Conservation (phyloP, 2,329 filamentous ascomycete species). For the Fusarium graminum region DNA sequence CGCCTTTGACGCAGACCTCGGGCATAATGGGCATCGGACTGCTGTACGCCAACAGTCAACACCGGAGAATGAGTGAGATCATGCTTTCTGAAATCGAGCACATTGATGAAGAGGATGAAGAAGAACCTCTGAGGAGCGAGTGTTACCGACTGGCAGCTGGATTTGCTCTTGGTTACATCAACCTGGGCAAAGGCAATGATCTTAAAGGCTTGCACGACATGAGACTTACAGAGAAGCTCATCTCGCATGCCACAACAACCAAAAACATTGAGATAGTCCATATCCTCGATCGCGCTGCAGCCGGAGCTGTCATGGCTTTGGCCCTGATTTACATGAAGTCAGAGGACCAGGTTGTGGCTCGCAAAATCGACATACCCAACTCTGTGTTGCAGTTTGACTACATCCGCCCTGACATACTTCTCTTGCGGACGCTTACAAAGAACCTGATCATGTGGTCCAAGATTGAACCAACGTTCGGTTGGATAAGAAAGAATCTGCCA, state of each 20-base stretch:
- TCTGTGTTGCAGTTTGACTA: conserved; percentile 95
- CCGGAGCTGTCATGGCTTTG: conserved; percentile 91
- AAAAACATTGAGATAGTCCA: conserved; percentile 95
- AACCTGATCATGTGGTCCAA: conserved; percentile 94
- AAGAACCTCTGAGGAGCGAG: conserved; percentile 88
- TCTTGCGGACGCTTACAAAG: conserved; percentile 88
- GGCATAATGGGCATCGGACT: conserved; percentile 97
- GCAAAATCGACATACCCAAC: conserved; percentile 93
- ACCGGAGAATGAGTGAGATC: conserved; percentile 97
- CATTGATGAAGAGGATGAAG: conserved; percentile 82
- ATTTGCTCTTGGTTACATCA: conserved; percentile 93
- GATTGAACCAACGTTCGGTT: conserved; percentile 78
- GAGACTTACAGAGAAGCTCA: conserved; percentile 88
- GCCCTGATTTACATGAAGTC: conserved; percentile 98
- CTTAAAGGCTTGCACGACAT: conserved; percentile 93
- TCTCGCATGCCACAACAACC: conserved; percentile 86
- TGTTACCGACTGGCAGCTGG: conserved; percentile 96
- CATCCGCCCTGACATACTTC: conserved; percentile 90
- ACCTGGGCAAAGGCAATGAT: conserved; percentile 90
- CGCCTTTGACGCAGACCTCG: conserved; percentile 92
- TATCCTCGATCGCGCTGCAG: conserved; percentile 90
- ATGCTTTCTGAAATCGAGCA: conserved; percentile 98
- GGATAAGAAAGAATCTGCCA: conserved; percentile 83
- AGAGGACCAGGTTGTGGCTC: conserved; percentile 85
- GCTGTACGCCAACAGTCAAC: conserved; percentile 93